Evolutionary conservation across 139 green algal genomes (phyloP).

Genomic region (Pleodorina starrii): DNA sequence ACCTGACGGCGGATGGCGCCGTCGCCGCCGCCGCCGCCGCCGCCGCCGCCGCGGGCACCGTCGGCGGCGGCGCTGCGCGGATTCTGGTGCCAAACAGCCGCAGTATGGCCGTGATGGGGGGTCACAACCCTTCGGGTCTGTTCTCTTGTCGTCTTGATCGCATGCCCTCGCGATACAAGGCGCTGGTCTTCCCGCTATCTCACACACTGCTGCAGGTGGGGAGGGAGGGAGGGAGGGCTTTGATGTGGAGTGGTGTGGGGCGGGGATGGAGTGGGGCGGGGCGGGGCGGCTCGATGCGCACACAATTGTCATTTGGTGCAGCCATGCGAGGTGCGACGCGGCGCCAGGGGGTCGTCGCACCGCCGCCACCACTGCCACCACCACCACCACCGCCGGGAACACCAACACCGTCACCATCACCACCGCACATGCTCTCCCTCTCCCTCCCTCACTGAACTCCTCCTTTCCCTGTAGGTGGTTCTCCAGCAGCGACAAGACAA

Average conservation of each 20-base stretch:
- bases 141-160: slow-evolving; percentile 36
- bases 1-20: no score
- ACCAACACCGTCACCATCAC: no score
- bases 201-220: slow-evolving; percentile 48
- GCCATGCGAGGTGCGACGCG: no score
- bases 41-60: not conserved
- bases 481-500: slow-evolving; percentile 35
- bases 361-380: no score
- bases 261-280: no score
- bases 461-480: no score
- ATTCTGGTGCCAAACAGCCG: slow-evolving; percentile 26
- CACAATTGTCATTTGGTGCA: no score
- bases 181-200: slow-evolving; percentile 37
- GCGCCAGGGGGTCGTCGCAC: no score
- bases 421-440: no score
- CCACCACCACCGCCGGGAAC: no score
- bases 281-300: not conserved
- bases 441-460: no score
- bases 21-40: not conserved
- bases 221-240: not conserved
- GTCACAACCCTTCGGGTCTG: slow-evolving; percentile 32
- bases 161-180: slow-evolving; percentile 44
- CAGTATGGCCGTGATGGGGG: slow-evolving; percentile 26
- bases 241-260: no score
- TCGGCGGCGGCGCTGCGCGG: not conserved